A percentile compares a stretch with the other conserved stretches of the same genome.
phyloP scores from a whole-genome alignment of 108 stramenopile genomes.

The Pseudonitzschia multiseries region DNA sequence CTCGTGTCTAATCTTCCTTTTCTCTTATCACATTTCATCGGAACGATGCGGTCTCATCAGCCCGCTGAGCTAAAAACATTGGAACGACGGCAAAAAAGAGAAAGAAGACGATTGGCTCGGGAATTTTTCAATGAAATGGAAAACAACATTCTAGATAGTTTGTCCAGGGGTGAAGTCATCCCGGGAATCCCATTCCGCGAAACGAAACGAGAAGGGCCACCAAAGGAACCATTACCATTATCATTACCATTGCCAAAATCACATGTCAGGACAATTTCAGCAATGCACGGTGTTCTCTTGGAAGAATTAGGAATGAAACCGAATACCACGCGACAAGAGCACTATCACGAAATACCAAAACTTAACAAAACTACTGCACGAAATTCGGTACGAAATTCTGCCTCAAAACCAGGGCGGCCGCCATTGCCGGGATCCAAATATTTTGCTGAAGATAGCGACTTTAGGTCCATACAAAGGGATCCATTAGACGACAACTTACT shows the following conservation, averaged over 20 bases:
- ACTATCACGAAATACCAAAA: not conserved
- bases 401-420: conserved; percentile 24
- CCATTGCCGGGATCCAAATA: conserved; percentile 19
- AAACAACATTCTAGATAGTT: conserved; percentile 29
- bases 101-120: conserved; percentile 23
- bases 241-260: conserved; percentile 13
- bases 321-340: not conserved
- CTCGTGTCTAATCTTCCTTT: not conserved
- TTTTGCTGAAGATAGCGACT: not conserved
- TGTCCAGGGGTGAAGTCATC: conserved; percentile 40
- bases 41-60: not conserved
- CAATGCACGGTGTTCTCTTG: conserved; percentile 61
- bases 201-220: conserved; percentile 11
- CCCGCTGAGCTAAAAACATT: conserved; percentile 34
- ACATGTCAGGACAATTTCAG: conserved; percentile 57
- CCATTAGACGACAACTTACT: not conserved
- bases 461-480: not conserved
- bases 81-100: conserved; percentile 26
- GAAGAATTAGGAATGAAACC: conserved; percentile 31
- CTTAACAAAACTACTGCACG: not conserved
- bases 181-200: conserved; percentile 29
- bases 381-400: conserved; percentile 1
- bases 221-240: conserved; percentile 19
- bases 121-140: conserved; percentile 57
- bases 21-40: not conserved